These are phyloP conservation scores for Diaporthe vaccinii DNA, from an alignment of 2,329 filamentous ascomycete genomes.

Conservation along the genomic window DNA sequence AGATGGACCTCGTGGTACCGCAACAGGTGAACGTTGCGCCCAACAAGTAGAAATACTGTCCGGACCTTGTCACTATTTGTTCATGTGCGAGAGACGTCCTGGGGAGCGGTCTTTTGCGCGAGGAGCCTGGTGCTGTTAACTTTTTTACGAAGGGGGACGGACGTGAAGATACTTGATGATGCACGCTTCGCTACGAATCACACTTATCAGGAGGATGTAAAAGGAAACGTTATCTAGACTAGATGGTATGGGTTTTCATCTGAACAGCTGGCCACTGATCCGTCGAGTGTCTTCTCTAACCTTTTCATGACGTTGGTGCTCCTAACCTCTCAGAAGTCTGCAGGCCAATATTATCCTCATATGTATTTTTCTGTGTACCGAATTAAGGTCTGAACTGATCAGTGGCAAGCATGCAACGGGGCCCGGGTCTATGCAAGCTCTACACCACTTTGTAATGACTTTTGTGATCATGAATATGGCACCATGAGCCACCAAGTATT, in stretches of 20 bases:
- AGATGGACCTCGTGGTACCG: slow-evolving; percentile 37
- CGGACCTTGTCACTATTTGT: not conserved
- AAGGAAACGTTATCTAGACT: not conserved
- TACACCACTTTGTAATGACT: no score
- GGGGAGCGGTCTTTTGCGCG: not conserved
- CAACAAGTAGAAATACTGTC: not conserved
- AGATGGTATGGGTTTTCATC: not conserved
- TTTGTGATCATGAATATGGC: no score
- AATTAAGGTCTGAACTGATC: no score
- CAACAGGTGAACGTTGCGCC: slow-evolving; percentile 7
- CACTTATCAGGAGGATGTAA: not conserved
- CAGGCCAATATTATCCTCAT: no score
- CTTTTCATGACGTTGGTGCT: no score
- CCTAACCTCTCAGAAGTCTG: no score
- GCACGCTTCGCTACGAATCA: slow-evolving; percentile 1
- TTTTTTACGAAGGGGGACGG: not conserved
- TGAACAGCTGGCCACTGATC: not conserved
- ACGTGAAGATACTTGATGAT: not conserved
- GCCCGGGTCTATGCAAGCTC: no score
- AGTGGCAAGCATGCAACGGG: no score
- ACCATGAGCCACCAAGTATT: not conserved
- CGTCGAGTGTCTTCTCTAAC: not conserved
- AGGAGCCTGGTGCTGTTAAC: not conserved
- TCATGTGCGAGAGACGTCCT: not conserved
- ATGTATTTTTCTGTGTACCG: no score